Base-by-base conservation (phyloP, 345 rosid genomes). In the Pistacia vera region DNA sequence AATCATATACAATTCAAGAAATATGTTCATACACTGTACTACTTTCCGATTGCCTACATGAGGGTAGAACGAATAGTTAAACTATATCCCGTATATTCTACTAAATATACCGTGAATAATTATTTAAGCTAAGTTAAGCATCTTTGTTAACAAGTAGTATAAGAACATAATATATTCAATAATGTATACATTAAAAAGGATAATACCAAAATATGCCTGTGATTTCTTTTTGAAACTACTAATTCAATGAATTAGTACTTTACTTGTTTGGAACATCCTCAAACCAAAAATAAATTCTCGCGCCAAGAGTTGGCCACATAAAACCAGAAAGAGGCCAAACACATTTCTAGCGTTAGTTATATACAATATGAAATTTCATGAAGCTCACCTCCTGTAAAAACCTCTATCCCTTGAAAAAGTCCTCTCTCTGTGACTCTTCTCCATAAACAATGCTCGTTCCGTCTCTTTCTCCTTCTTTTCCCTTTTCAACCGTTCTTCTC, bases 401-500 rank as follows among this genome's bases (percentile, higher is more conserved):
- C 86, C 83, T 73, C 86, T 81, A 38, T 60, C 67, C 75, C 41
- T 85, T 48, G 56, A 59, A 36, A 66, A 16, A 44, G 60, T n/a
- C 63, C 79, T 49, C 48, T 83, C 85, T 80, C 71, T 85, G 54
- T 73, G 83, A 72, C 84, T 89, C 81, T 85, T 87, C 81, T 86
- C 88, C 71, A 77, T 66, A 48, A 90, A 58, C 83, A 91, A 81
- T 8, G 87, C 86, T 13, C 83, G 81, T 74, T 84, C 91, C 59
- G 96, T 91, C 74, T 90, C 92, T 84, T 90, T 95, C 87, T 93
- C 99, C 66, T 38, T 38, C 76, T 63, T 86, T 81, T 95, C 99
- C 87, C 96, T 92, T 68, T 85, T 88, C 82, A 88, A 75, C 51
- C 97, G 71, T 71, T 93, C 98, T 68, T 90, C 97, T 64, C 95